A percentile compares a stretch with the other conserved stretches of the same genome.
Conservation (phyloP, 169 alveolate genomes). For the Plasmodium gallinaceum region DNA sequence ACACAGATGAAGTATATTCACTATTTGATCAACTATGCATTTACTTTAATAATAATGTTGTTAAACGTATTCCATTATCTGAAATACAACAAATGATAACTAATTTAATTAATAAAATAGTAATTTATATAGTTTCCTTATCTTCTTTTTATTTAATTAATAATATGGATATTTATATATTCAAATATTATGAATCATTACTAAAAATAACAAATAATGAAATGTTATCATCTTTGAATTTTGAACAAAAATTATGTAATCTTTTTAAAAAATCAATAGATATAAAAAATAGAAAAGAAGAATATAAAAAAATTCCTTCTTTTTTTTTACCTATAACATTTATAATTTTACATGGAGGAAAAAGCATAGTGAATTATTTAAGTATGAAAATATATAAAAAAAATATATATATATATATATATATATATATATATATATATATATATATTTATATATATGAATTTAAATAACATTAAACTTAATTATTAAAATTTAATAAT, state of each 20-base stretch:
- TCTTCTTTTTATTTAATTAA: slow-evolving; percentile 32
- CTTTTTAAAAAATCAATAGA: slow-evolving; percentile 48
- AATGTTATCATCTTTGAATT: slow-evolving; percentile 15
- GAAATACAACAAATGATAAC: slow-evolving; percentile 44
- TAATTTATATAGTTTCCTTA: slow-evolving; percentile 44
- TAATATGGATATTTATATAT: slow-evolving; percentile 50
- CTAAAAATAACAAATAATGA: slow-evolving; percentile 18
- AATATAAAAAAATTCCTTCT: slow-evolving; percentile 43
- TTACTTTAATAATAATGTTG: slow-evolving; percentile 15
- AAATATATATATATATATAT: background rate
- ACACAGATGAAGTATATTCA: slow-evolving; percentile 37
- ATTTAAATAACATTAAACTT: background rate
- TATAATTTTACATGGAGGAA: slow-evolving; percentile 56
- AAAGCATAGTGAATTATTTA: slow-evolving; percentile 22
- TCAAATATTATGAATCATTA: slow-evolving; percentile 48
- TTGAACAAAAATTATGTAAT: slow-evolving; percentile 33
- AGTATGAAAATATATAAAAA: slow-evolving; percentile 4
- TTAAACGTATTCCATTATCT: slow-evolving; percentile 47
- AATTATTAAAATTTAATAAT: too few relatives aligned
- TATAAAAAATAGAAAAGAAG: slow-evolving; percentile 24
- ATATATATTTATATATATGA: background rate
- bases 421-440: background rate
- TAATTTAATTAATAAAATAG: slow-evolving; percentile 34
- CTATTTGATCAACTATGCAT: slow-evolving; percentile 51
- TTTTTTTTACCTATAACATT: slow-evolving; percentile 49